Conservation (phyloP, 2,329 filamentous ascomycete species). For the Colletotrichum cereale region DNA sequence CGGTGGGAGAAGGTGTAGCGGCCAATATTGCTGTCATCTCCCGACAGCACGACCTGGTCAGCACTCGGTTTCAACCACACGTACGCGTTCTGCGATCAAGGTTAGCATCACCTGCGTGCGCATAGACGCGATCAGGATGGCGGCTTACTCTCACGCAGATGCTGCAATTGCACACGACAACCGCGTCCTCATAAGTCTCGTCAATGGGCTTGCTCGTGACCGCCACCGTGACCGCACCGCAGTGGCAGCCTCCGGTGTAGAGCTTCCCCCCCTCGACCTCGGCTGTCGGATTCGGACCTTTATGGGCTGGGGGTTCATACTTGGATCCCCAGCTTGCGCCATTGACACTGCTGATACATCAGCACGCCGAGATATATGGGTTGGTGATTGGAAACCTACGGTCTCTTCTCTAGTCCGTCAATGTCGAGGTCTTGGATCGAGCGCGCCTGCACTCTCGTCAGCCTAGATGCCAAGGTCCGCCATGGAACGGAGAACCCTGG, state of each 20-base stretch:
- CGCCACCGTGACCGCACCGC: constrained; percentile 61
- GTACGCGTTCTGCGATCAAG: constrained; percentile 52
- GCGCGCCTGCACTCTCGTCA: constrained; percentile 50
- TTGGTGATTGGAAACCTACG: constrained; percentile 48
- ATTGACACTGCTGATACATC: constrained; percentile 51
- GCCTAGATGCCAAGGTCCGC: not conserved
- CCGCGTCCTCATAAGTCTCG: constrained; percentile 48
- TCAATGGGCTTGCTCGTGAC: constrained; percentile 58
- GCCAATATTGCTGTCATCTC: constrained; percentile 52
- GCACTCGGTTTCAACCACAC: constrained; percentile 59
- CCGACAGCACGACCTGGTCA: constrained; percentile 57
- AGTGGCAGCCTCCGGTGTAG: constrained; percentile 67
- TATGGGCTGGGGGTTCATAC: constrained; percentile 54
- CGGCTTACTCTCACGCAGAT: constrained; percentile 57
- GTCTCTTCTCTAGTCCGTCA: constrained; percentile 52
- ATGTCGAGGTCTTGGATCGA: constrained; percentile 59
- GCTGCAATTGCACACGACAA: constrained; percentile 65
- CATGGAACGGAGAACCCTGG: not conserved
- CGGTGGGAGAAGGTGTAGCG: constrained; percentile 52
- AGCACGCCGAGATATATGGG: not conserved
- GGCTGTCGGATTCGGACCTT: constrained; percentile 55
- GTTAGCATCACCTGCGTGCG: constrained; percentile 3
- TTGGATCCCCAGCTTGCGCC: constrained; percentile 49
- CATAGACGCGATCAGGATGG: not conserved
- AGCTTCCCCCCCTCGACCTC: constrained; percentile 53